Percentiles rank a stretch among this genome's conserved stretches.
These are phyloP conservation scores for Ploettnerulaceae sp. DNA, from an alignment of 2,329 filamentous ascomycete genomes.

Conservation along the genomic window DNA sequence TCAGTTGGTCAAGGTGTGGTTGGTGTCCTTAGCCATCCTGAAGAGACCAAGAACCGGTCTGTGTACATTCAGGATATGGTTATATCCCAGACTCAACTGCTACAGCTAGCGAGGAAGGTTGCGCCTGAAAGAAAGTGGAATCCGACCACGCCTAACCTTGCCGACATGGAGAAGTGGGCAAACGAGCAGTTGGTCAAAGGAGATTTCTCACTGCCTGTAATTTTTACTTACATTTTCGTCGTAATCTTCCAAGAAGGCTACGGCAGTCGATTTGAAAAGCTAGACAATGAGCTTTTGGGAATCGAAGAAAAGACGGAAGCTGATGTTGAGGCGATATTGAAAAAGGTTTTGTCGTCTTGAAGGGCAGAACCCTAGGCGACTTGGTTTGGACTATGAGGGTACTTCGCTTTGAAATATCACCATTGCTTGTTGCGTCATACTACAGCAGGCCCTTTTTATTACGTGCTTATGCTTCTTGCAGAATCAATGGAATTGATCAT, in stretches of 20 bases:
- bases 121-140: conserved; percentile 31
- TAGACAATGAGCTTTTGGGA: conserved; percentile 41
- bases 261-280: conserved; percentile 34
- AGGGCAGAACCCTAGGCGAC: no score
- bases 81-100: conserved; percentile 41
- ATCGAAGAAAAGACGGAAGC: conserved; percentile 39
- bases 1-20: conserved; percentile 45
- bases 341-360: conserved; percentile 12
- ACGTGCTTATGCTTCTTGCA: no score
- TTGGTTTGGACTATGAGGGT: background rate
- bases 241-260: conserved; percentile 35
- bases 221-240: conserved; percentile 34
- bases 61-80: conserved; percentile 44
- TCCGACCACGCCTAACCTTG: conserved; percentile 13
- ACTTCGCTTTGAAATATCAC: no score
- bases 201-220: conserved; percentile 30
- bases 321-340: conserved; percentile 36
- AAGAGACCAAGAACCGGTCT: conserved; percentile 48
- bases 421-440: no score
- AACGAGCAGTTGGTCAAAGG: conserved; percentile 26
- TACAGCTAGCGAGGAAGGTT: conserved; percentile 34
- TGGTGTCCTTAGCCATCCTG: conserved; percentile 43
- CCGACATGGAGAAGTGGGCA: conserved; percentile 18
- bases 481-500: no score
- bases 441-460: no score